Percentiles rank a stretch among this genome's conserved stretches.
Evolutionary conservation across 2,329 filamentous ascomycete genomes (phyloP).

Genomic region (Cryphonectria carpinicola): DNA sequence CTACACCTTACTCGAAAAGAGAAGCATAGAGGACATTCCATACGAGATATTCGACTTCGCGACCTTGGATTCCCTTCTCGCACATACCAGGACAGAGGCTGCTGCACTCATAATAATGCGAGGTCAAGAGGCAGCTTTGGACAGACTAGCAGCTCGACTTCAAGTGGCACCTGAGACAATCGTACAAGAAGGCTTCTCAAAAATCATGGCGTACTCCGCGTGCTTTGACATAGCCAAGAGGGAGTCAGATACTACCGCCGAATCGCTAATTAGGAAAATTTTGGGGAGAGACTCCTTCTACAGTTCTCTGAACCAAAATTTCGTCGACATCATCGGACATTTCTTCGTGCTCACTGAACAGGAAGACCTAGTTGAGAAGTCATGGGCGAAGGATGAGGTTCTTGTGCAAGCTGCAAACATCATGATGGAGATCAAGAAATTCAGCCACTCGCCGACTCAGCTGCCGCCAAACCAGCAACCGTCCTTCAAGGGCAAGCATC

Average conservation of each 20-base stretch:
- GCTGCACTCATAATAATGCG: constrained; percentile 84
- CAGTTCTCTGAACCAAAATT: constrained; percentile 67
- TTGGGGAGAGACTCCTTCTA: constrained; percentile 70
- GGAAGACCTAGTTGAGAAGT: constrained; percentile 72
- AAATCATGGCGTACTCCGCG: constrained; percentile 81
- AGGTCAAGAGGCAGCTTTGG: constrained; percentile 66
- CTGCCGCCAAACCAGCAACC: constrained; percentile 85
- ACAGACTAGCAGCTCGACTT: constrained; percentile 63
- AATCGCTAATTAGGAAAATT: constrained; percentile 68
- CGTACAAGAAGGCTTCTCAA: constrained; percentile 72
- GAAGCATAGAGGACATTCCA: constrained; percentile 73
- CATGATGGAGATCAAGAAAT: constrained; percentile 70
- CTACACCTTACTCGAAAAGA: constrained; percentile 82
- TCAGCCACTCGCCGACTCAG: constrained; percentile 65
- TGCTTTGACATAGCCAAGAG: constrained; percentile 68
- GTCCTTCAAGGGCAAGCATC: constrained; percentile 76
- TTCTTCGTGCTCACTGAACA: constrained; percentile 80
- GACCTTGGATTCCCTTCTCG: constrained; percentile 69
- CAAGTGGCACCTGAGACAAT: constrained; percentile 59
- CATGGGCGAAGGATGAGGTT: constrained; percentile 61
- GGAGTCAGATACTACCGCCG: constrained; percentile 57
- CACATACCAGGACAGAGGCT: constrained; percentile 74
- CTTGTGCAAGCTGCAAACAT: constrained; percentile 65
- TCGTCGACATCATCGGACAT: constrained; percentile 75
- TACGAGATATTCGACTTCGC: constrained; percentile 83